phyloP scores from a whole-genome alignment of 345 rosid genomes.

The Reutealis trisperma region DNA sequence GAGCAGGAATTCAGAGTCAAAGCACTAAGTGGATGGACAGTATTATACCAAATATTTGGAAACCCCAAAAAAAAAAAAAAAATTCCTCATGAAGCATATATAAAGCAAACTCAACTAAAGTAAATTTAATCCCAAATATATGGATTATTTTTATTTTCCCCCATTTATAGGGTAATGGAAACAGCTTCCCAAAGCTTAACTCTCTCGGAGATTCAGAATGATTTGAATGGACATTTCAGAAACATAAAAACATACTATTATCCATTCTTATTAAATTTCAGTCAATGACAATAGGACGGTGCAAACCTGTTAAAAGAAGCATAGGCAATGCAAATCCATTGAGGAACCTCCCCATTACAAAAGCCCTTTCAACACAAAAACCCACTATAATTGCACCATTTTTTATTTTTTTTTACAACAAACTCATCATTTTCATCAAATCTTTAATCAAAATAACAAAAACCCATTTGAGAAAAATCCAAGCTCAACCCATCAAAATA shows the following conservation, averaged over 20 bases:
- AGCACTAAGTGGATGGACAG: neutral
- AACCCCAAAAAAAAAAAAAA: neutral
- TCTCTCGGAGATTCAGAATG: neutral
- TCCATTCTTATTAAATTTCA: neutral
- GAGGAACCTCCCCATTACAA: slow-evolving; percentile 44
- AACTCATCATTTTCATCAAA: neutral
- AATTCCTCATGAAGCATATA: neutral
- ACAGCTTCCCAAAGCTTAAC: neutral
- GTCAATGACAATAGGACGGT: neutral
- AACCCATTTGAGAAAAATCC: slow-evolving; percentile 10
- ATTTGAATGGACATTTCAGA: neutral
- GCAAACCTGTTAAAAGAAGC: slow-evolving; percentile 51
- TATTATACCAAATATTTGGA: neutral
- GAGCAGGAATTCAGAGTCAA: neutral
- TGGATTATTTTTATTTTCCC: neutral
- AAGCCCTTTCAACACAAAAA: neutral
- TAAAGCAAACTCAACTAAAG: neutral
- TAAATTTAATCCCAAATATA: neutral
- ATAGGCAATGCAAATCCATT: slow-evolving; percentile 49
- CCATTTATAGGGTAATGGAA: neutral
- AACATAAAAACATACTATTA: neutral
- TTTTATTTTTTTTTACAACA: neutral
- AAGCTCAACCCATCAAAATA: neutral
- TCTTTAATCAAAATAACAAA: neutral
- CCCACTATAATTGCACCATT: neutral